Evolutionary conservation across 2,329 filamentous ascomycete genomes (phyloP).

Genomic region (Neocatenulostroma microsporum): DNA sequence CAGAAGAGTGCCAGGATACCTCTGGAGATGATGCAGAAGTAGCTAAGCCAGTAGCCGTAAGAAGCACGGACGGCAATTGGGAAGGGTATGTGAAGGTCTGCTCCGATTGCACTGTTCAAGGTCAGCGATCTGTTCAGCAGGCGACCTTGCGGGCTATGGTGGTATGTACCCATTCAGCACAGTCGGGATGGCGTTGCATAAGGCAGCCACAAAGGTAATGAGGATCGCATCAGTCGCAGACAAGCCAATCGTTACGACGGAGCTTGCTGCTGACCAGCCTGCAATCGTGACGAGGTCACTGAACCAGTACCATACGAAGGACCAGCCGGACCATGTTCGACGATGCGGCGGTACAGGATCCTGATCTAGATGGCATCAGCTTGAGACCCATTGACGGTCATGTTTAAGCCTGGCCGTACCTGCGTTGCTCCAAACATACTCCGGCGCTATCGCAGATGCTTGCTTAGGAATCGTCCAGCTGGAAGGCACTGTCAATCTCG

Average conservation of each 20-base stretch:
- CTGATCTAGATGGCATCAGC: constrained; percentile 33
- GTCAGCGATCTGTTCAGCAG: constrained; percentile 8
- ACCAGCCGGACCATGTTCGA: constrained; percentile 27
- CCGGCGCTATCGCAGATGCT: constrained; percentile 38
- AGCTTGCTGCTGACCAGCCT: constrained; percentile 32
- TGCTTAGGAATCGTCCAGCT: constrained; percentile 43
- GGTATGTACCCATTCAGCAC: constrained; percentile 42
- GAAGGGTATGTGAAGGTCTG: constrained; percentile 41
- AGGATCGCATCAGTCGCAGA: constrained; percentile 48
- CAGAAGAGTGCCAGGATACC: constrained; percentile 19
- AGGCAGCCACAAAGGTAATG: constrained; percentile 45
- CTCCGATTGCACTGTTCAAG: constrained; percentile 30
- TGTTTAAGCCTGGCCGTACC: no score
- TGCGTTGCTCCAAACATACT: constrained; percentile 35
- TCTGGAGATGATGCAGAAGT: constrained; percentile 17
- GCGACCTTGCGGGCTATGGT: no score
- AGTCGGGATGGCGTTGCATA: constrained; percentile 51
- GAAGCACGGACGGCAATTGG: constrained; percentile 11
- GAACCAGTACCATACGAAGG: constrained; percentile 34
- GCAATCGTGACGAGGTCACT: constrained; percentile 33
- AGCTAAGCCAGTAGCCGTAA: constrained; percentile 16
- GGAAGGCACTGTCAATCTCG: constrained; percentile 4
- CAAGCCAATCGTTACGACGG: constrained; percentile 44
- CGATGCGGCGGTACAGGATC: constrained; percentile 24
- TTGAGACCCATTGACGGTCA: no score